These are phyloP conservation scores for Colletotrichum cereale DNA, from an alignment of 2,329 filamentous ascomycete species.

Conservation along the genomic window DNA sequence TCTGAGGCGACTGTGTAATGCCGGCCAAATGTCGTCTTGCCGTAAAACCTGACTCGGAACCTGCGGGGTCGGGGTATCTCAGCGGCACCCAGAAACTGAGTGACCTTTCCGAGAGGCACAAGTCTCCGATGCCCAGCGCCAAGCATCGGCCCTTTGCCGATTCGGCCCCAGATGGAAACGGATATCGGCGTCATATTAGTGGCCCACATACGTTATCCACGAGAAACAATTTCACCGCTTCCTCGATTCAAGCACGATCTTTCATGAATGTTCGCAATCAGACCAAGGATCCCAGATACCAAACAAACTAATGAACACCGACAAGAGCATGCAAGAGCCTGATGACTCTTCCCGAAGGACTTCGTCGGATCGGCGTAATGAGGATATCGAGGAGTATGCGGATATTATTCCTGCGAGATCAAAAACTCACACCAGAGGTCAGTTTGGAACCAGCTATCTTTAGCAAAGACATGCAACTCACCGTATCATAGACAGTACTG, in stretches of 20 bases:
- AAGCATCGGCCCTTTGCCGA: constrained; percentile 20
- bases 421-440: constrained; percentile 19
- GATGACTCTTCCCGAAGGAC: constrained; percentile 20
- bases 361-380: constrained; percentile 14
- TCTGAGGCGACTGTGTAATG: neutral
- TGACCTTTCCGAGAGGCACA: constrained; percentile 12
- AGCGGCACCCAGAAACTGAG: neutral
- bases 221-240: neutral
- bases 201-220: constrained; percentile 18
- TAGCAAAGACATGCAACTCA: neutral
- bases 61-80: constrained; percentile 26
- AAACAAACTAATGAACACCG: constrained; percentile 2
- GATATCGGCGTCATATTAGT: constrained; percentile 22
- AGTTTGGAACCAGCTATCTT: neutral
- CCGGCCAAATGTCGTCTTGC: constrained; percentile 19
- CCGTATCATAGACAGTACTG: constrained; percentile 4
- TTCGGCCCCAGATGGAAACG: constrained; percentile 27
- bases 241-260: neutral
- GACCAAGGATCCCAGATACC: neutral
- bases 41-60: constrained; percentile 4
- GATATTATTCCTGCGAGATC: constrained; percentile 20
- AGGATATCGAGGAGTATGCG: constrained; percentile 33
- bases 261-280: neutral
- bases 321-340: constrained; percentile 11
- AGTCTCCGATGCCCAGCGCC: constrained; percentile 29